Evolutionary conservation across 805 yeast species (phyloP).

Genomic region (Starmerella asiatica): DNA sequence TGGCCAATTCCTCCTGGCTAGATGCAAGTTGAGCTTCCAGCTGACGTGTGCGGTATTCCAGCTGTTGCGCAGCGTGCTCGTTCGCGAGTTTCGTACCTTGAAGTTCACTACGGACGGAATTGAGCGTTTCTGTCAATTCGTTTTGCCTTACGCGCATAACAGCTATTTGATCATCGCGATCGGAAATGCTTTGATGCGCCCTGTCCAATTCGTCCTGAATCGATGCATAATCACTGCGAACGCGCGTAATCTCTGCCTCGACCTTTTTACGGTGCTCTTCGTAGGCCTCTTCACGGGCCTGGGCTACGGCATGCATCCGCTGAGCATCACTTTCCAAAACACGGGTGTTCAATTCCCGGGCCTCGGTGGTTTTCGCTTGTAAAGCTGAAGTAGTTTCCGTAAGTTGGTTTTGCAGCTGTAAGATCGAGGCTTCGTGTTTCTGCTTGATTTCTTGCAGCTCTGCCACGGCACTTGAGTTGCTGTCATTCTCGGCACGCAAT

Average conservation of each 20-base stretch:
- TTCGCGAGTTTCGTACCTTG: neutral
- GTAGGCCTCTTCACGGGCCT: neutral
- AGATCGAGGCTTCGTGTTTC: neutral
- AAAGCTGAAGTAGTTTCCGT: neutral
- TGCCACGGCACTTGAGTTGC: neutral
- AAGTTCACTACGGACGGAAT: neutral
- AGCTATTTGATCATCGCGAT: neutral
- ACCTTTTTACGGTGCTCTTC: neutral
- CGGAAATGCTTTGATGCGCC: neutral
- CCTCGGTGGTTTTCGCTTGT: neutral
- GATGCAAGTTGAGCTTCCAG: neutral
- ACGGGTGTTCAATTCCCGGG: neutral
- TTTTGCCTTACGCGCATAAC: neutral
- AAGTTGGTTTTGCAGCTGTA: neutral
- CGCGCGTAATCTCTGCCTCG: neutral
- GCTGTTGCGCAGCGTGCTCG: neutral
- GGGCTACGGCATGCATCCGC: neutral
- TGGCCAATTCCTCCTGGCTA: neutral
- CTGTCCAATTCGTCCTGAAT: neutral
- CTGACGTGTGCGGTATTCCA: neutral
- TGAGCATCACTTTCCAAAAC: neutral
- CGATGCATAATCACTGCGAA: neutral
- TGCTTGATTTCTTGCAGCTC: neutral
- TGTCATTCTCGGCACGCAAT: neutral
- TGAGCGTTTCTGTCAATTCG: neutral